Conservation (phyloP, 2,329 filamentous ascomycete genomes). For the Scedosporium dehoogii region DNA sequence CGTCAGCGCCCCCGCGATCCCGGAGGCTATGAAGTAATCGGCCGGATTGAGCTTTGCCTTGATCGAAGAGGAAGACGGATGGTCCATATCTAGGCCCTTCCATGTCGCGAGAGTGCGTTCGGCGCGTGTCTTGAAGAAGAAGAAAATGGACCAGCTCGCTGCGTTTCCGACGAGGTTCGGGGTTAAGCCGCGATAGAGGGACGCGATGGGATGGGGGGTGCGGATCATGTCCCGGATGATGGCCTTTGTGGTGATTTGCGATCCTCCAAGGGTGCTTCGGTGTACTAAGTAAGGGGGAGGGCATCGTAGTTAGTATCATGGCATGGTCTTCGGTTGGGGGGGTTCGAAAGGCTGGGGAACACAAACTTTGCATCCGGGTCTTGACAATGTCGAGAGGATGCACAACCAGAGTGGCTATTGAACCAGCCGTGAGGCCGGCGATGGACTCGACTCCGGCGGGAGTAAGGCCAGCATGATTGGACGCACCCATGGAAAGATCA, state of each 20-base stretch:
- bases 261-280: conserved; percentile 27
- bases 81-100: conserved; percentile 10
- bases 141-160: conserved; percentile 85
- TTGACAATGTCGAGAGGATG: conserved; percentile 96
- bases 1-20: conserved; percentile 59
- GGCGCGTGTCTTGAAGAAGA: conserved; percentile 58
- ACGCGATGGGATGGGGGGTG: conserved; percentile 48
- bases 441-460: conserved; percentile 77
- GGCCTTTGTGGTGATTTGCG: conserved; percentile 32
- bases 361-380: conserved; percentile 79
- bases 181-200: conserved; percentile 80
- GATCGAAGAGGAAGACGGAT: conserved; percentile 10
- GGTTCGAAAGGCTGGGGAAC: neutral
- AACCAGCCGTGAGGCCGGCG: conserved; percentile 82
- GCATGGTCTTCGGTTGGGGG: too few species aligned
- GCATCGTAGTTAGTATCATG: neutral
- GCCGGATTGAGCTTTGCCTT: conserved; percentile 36
- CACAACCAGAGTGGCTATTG: conserved; percentile 74
- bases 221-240: conserved; percentile 39
- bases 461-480: conserved; percentile 51
- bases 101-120: conserved; percentile 32
- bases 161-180: conserved; percentile 90
- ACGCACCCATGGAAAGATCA: conserved; percentile 32
- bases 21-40: conserved; percentile 77
- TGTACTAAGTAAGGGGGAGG: conserved; percentile 30